Conservation (phyloP, 257 asterid genomes). For the Linderniella brevidens region DNA sequence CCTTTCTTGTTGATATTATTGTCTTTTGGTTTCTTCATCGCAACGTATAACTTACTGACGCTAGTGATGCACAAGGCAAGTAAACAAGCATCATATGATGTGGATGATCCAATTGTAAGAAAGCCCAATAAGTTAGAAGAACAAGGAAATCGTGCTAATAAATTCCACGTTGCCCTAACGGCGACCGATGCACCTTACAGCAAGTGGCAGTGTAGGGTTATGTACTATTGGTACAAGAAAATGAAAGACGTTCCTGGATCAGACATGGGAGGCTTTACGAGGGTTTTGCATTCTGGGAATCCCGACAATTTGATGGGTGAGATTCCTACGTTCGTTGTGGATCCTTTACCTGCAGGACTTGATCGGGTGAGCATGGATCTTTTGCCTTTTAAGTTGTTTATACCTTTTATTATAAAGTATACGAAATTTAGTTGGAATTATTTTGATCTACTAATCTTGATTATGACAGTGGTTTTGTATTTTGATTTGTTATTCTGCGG, state of each 20-base stretch:
- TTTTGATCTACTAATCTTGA: not conserved
- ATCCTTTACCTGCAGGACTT: conserved; percentile 51
- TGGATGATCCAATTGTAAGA: too few relatives aligned
- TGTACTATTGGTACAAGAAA: conserved; percentile 58
- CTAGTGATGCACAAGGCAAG: conserved; percentile 39
- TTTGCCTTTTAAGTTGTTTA: not conserved
- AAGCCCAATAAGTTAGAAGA: not conserved
- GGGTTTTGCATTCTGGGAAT: conserved; percentile 49
- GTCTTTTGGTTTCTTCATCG: conserved; percentile 63
- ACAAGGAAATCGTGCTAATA: conserved; percentile 13
- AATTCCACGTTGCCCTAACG: conserved; percentile 45
- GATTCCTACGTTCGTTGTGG: conserved; percentile 49
- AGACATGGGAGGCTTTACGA: conserved; percentile 57
- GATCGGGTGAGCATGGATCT: conserved; percentile 39
- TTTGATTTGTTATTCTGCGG: too few relatives aligned
- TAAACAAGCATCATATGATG: not conserved
- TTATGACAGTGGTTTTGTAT: too few relatives aligned
- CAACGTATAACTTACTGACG: conserved; percentile 59
- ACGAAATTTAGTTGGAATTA: not conserved
- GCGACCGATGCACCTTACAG: conserved; percentile 51
- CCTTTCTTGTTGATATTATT: conserved; percentile 44
- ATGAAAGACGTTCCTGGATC: conserved; percentile 38
- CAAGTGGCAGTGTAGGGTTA: conserved; percentile 59
- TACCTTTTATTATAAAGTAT: not conserved
- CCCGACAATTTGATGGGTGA: conserved; percentile 60